phyloP scores from a whole-genome alignment of 208 protist species.

The Porcisia deanei region DNA sequence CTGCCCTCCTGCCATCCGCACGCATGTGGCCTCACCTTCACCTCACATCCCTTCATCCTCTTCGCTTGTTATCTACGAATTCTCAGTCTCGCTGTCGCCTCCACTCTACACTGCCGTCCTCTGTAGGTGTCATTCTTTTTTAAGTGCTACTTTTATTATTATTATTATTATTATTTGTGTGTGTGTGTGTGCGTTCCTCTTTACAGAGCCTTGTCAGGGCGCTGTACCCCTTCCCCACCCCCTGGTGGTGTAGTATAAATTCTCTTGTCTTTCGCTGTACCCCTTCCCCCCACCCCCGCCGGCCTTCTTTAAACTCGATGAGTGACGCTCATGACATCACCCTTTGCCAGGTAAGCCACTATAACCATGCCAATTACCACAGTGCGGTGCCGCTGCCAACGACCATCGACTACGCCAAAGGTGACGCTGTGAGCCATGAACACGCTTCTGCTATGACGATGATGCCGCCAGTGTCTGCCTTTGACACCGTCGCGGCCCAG shows the following conservation, averaged over 20 bases:
- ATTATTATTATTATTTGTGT: background rate
- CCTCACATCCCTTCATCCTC: too few relatives aligned
- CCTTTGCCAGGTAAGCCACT: slow-evolving; percentile 47
- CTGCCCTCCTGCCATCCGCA: too few relatives aligned
- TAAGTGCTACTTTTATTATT: too few relatives aligned
- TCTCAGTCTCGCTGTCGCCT: too few relatives aligned
- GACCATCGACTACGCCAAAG: background rate
- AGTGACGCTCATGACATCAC: slow-evolving; percentile 28
- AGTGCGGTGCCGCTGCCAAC: slow-evolving; percentile 24
- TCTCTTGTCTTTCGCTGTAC: background rate
- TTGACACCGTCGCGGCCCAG: slow-evolving; percentile 2
- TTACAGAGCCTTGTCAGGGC: background rate
- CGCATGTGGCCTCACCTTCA: too few relatives aligned
- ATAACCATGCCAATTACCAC: slow-evolving; percentile 30
- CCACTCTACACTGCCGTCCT: too few relatives aligned
- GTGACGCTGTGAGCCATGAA: background rate
- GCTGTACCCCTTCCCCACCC: background rate
- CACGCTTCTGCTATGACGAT: slow-evolving; percentile 11
- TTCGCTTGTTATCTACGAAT: too few relatives aligned
- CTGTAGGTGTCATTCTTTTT: too few relatives aligned
- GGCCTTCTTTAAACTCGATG: slow-evolving; percentile 25
- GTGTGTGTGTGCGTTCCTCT: background rate
- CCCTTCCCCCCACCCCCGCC: too few relatives aligned
- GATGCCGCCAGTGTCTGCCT: background rate
- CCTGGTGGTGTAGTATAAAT: background rate